Percentiles rank a stretch among this genome's conserved stretches.
phyloP scores from a whole-genome alignment of 345 rosid genomes.

The Linum usitatissimum region DNA sequence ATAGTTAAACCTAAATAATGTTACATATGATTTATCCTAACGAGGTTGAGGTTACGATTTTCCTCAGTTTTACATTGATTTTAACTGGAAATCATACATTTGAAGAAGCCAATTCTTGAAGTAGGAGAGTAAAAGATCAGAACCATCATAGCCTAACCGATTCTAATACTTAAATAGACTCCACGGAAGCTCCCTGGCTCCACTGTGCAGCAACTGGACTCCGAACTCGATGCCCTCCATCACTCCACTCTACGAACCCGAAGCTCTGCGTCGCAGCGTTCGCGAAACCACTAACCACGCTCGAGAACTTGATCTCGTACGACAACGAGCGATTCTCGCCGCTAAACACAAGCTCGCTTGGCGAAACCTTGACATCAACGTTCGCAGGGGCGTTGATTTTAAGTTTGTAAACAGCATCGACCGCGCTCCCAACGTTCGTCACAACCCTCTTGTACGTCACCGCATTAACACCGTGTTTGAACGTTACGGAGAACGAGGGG shows the following conservation, averaged over 20 bases:
- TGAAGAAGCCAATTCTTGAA: too few species aligned
- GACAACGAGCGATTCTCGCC: slow-evolving; percentile 31
- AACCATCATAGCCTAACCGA: too few species aligned
- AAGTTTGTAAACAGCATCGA: slow-evolving; percentile 49
- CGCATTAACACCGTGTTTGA: slow-evolving; percentile 23
- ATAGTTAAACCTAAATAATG: too few species aligned
- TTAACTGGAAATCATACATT: too few species aligned
- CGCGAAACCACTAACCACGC: slow-evolving; percentile 29
- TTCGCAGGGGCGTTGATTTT: slow-evolving; percentile 45
- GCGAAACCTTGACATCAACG: slow-evolving; percentile 45
- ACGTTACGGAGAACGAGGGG: slow-evolving; percentile 21
- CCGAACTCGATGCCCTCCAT: slow-evolving; percentile 59
- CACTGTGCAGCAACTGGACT: slow-evolving; percentile 61
- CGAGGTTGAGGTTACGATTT: too few species aligned
- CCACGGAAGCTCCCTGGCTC: slow-evolving; percentile 32
- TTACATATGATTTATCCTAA: too few species aligned
- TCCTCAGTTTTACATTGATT: too few species aligned
- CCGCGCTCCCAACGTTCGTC: slow-evolving; percentile 52
- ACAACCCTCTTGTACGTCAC: slow-evolving; percentile 48
- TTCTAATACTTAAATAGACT: slow-evolving; percentile 25
- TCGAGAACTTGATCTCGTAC: slow-evolving; percentile 52
- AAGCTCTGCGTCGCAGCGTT: slow-evolving; percentile 19
- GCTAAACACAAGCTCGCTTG: slow-evolving; percentile 56
- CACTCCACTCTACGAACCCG: slow-evolving; percentile 77
- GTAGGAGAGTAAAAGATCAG: too few species aligned